Percentiles rank a stretch among this genome's conserved stretches.
Evolutionary conservation across 2,329 filamentous ascomycete species (phyloP).

Genomic region (Aspergillus flavus): DNA sequence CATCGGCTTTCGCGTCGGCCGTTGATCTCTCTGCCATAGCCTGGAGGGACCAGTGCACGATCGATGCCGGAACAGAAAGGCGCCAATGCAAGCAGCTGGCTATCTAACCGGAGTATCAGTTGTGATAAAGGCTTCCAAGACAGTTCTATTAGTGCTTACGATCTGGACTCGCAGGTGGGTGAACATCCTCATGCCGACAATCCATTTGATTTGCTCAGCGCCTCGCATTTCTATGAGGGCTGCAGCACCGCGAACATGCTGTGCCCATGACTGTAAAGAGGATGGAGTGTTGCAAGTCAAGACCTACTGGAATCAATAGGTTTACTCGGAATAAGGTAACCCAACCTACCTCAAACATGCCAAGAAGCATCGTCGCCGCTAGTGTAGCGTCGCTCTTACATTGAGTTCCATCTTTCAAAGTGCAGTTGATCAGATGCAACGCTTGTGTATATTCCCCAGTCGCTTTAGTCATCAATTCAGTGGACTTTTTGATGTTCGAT

Average conservation of each 20-base stretch:
- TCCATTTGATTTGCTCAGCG: slow-evolving; percentile 2
- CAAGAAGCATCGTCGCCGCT: slow-evolving; percentile 10
- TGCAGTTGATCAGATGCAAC: slow-evolving; percentile 3
- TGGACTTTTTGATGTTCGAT: slow-evolving; percentile 4
- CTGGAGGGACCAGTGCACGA: not conserved
- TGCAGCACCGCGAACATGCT: slow-evolving; percentile 10
- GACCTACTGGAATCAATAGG: not conserved
- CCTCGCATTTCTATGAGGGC: slow-evolving; percentile 8
- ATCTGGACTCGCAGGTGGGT: slow-evolving; percentile 12
- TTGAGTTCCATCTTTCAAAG: not conserved
- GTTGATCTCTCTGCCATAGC: not conserved
- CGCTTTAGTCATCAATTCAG: not conserved
- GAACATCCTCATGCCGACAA: slow-evolving; percentile 9
- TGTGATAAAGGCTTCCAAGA: not conserved
- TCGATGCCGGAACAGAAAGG: not conserved
- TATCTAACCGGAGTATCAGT: slow-evolving; percentile 1
- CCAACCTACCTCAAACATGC: slow-evolving; percentile 13
- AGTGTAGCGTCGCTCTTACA: slow-evolving; percentile 5
- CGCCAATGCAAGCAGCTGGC: slow-evolving; percentile 10
- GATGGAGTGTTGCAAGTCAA: slow-evolving; percentile 3
- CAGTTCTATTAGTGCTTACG: not conserved
- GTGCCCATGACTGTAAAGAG: slow-evolving; percentile 11
- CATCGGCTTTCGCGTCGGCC: slow-evolving; percentile 5
- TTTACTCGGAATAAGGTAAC: not conserved
- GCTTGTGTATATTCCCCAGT: slow-evolving; percentile 9